Evolutionary conservation across 106 monocot species (phyloP).

Genomic region (Amphibolis antarctica): DNA sequence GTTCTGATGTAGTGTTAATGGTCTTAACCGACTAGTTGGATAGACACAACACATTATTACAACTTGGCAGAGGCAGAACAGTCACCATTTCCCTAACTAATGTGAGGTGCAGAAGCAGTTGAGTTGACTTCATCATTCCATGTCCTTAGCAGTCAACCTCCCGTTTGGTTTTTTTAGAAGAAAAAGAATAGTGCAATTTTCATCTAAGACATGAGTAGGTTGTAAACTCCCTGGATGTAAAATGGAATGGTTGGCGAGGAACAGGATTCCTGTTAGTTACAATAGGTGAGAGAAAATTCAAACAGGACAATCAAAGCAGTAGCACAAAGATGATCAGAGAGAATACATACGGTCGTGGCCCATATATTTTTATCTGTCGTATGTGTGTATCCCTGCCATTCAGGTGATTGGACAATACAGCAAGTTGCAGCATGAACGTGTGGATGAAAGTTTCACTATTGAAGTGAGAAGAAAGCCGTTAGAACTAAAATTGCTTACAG

Average conservation of each 20-base stretch:
- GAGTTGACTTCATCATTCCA: too few relatives aligned
- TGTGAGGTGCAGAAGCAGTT: too few relatives aligned
- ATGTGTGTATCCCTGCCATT: constrained; percentile 97
- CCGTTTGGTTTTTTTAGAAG: too few relatives aligned
- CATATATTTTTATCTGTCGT: constrained; percentile 93
- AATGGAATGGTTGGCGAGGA: constrained; percentile 90
- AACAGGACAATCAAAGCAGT: background rate
- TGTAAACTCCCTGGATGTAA: constrained; percentile 72
- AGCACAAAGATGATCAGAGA: background rate
- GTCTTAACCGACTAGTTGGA: too few relatives aligned
- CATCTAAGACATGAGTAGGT: constrained; percentile 69
- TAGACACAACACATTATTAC: too few relatives aligned
- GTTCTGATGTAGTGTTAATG: too few relatives aligned
- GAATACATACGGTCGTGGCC: constrained; percentile 65
- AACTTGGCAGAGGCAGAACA: too few relatives aligned
- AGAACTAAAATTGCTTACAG: too few relatives aligned
- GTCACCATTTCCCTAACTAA: too few relatives aligned
- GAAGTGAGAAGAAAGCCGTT: background rate
- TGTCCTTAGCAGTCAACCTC: too few relatives aligned
- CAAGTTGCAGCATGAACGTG: constrained; percentile 98
- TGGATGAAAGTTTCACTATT: constrained; percentile 80
- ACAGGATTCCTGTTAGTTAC: constrained; percentile 72
- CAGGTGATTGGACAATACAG: constrained; percentile 73
- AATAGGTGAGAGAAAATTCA: constrained; percentile 4
- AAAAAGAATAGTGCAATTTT: background rate